These are phyloP conservation scores for Aspergillus nidulans DNA, from an alignment of 495 filamentous ascomycete species.

Conservation along the genomic window DNA sequence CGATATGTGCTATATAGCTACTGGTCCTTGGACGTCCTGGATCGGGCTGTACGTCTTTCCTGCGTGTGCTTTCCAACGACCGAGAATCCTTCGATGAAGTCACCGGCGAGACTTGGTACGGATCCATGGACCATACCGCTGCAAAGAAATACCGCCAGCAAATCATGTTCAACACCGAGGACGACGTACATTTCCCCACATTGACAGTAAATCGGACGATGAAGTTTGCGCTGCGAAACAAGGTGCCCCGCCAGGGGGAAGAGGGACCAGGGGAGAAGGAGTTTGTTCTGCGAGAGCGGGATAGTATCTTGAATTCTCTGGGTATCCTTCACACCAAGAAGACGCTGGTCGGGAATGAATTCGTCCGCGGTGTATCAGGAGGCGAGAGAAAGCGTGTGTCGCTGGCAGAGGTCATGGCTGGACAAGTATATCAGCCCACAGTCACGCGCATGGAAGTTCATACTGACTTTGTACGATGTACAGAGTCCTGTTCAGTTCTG, in stretches of 20 bases:
- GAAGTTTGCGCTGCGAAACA: slow-evolving; percentile 69
- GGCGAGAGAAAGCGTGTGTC: slow-evolving; percentile 82
- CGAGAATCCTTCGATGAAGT: slow-evolving; percentile 35
- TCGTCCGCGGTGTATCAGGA: slow-evolving; percentile 74
- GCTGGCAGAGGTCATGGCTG: slow-evolving; percentile 67
- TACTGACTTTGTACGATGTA: background rate
- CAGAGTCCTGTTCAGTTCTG: slow-evolving; percentile 70
- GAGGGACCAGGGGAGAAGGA: slow-evolving; percentile 43
- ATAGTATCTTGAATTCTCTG: slow-evolving; percentile 72
- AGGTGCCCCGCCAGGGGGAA: slow-evolving; percentile 60
- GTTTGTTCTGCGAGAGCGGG: slow-evolving; percentile 62
- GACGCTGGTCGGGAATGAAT: slow-evolving; percentile 78
- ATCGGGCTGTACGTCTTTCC: slow-evolving; percentile 40
- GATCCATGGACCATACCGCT: slow-evolving; percentile 32
- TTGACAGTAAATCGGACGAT: slow-evolving; percentile 78
- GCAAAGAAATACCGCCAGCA: slow-evolving; percentile 34
- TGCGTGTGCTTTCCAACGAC: slow-evolving; percentile 36
- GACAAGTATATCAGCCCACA: too few relatives aligned
- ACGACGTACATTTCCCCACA: slow-evolving; percentile 77
- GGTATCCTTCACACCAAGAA: slow-evolving; percentile 74
- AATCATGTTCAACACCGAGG: slow-evolving; percentile 46
- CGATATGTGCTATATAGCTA: slow-evolving; percentile 17
- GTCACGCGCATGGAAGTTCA: too few relatives aligned
- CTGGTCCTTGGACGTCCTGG: slow-evolving; percentile 44
- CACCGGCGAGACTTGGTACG: slow-evolving; percentile 28